Percentiles rank a stretch among this genome's conserved stretches.
Evolutionary conservation across 1,284 basidiomycete genomes (phyloP).

Genomic region (Heterobasidion occidentale): DNA sequence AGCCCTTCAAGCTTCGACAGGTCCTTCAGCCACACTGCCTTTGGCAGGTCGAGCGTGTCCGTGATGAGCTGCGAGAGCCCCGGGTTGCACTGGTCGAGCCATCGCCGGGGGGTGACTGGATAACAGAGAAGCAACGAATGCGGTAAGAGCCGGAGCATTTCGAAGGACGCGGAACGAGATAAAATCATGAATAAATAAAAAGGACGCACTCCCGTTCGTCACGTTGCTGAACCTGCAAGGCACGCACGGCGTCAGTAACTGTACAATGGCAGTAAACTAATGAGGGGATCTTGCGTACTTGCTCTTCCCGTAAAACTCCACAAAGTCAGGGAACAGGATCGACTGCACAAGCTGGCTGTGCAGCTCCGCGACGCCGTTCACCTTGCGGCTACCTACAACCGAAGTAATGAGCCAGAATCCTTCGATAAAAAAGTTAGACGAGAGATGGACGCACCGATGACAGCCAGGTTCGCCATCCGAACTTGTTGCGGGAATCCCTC

Average conservation of each 20-base stretch:
- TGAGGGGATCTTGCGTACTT: constrained; percentile 40
- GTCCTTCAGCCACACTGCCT: constrained; percentile 75
- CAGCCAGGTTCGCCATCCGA: constrained; percentile 83
- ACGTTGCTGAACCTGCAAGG: constrained; percentile 63
- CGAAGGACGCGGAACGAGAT: constrained; percentile 2
- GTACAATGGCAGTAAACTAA: neutral
- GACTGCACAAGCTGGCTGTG: constrained; percentile 69
- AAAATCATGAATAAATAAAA: constrained; percentile 13
- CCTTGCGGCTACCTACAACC: constrained; percentile 62
- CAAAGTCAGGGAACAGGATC: constrained; percentile 89
- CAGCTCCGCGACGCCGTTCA: constrained; percentile 93
- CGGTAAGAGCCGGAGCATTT: neutral
- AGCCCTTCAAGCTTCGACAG: constrained; percentile 64
- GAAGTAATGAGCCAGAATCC: neutral
- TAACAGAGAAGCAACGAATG: neutral
- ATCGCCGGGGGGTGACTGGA: constrained; percentile 74
- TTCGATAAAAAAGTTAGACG: too few species aligned
- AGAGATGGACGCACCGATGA: constrained; percentile 43
- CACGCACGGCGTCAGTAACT: neutral
- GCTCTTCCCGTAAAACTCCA: constrained; percentile 74
- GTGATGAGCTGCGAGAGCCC: constrained; percentile 78
- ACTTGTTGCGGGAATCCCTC: constrained; percentile 81
- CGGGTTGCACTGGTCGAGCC: constrained; percentile 93
- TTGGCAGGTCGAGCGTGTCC: constrained; percentile 68
- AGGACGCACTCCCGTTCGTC: constrained; percentile 72